Percentiles rank a stretch among this genome's conserved stretches.
These are phyloP conservation scores for Verticillium tricorpus DNA, from an alignment of 2,329 filamentous ascomycete genomes.

Conservation along the genomic window DNA sequence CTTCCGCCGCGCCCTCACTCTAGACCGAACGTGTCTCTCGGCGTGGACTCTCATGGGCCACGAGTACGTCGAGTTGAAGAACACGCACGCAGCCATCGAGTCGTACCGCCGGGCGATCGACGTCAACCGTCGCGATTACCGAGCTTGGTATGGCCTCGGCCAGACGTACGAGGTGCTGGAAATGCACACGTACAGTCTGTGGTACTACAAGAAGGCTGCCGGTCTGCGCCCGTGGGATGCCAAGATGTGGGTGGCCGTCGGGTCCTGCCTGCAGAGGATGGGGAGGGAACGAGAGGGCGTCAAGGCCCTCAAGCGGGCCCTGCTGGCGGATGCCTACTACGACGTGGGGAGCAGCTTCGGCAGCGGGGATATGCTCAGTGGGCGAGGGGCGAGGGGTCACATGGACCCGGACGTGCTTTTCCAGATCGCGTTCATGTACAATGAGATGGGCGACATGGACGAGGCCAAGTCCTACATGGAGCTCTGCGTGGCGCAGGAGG, in stretches of 20 bases:
- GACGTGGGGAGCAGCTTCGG: slow-evolving; percentile 58
- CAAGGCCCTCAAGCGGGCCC: slow-evolving; percentile 86
- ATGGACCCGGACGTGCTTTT: slow-evolving; percentile 89
- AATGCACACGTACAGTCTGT: slow-evolving; percentile 95
- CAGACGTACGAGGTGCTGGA: slow-evolving; percentile 97
- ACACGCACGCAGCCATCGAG: slow-evolving; percentile 96
- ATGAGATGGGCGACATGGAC: slow-evolving; percentile 69
- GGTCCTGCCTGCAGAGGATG: slow-evolving; percentile 87
- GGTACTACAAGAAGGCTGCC: slow-evolving; percentile 96
- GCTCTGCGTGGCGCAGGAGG: slow-evolving; percentile 87
- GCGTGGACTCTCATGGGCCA: slow-evolving; percentile 99
- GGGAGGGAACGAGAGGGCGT: slow-evolving; percentile 84
- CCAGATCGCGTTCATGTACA: slow-evolving; percentile 86
- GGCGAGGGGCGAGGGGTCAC: slow-evolving; percentile 48
- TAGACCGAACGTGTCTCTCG: slow-evolving; percentile 86
- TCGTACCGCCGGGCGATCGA: slow-evolving; percentile 94
- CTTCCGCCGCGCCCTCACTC: slow-evolving; percentile 84
- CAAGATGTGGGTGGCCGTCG: slow-evolving; percentile 98
- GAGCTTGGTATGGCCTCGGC: slow-evolving; percentile 95
- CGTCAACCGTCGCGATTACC: slow-evolving; percentile 91
- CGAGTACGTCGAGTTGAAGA: slow-evolving; percentile 97
- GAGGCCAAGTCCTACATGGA: slow-evolving; percentile 95
- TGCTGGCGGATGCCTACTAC: slow-evolving; percentile 84
- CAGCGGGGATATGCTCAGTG: slow-evolving; percentile 39
- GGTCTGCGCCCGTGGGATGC: slow-evolving; percentile 92